Evolutionary conservation across 2,329 filamentous ascomycete species (phyloP), one percentile per base, ranked within the genome.

Genomic region (Fusarium haematococcum): DNA sequence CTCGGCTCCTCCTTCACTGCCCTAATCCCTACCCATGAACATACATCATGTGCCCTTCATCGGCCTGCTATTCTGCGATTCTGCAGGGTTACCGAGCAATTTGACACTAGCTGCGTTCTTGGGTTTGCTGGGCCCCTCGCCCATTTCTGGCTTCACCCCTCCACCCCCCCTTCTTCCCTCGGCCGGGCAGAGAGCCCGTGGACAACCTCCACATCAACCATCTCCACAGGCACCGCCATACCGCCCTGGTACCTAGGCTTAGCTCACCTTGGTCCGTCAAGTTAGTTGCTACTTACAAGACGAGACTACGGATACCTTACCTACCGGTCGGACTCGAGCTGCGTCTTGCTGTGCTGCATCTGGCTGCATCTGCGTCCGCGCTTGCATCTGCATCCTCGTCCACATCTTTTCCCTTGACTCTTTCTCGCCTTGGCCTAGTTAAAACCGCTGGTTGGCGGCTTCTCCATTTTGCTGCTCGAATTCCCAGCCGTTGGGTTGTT

Each of bases 31-130:
- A 71, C 52, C 50, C 58, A 57, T 65, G 70, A 73, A 75, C 23
- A 52, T 59, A 50, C 73, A 70, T 77, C 75, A 78, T 72, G 74
- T 75, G 69, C 67, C 52, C 72, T 74, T 75, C 64, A 65, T 69
- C 71, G 60, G 69, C 67, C 69, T 72, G 62, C 63, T 70, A 58
- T 66, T 70, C 71, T 72, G 66, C 65, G 67, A 76, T 70, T 61
- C 68, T 65, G 75, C 75, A 78, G 70, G 71, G 75, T 77, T 77
- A 70, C 72, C 65, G 74, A 72, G 70, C 66, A 72, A 69, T 68
- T 74, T 70, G 68, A 67, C 71, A 77, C 75, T 77, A 77, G 75
- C 57, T 68, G 67, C 50, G 48, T 63, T 63, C 67, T 73, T 75
- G 70, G 68, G 64, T 72, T 74, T 72, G 63, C 57, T 70, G 60